Percentiles rank a stretch among this genome's conserved stretches.
phyloP scores from a whole-genome alignment of 257 asterid genomes.

The Solanum rostratum region DNA sequence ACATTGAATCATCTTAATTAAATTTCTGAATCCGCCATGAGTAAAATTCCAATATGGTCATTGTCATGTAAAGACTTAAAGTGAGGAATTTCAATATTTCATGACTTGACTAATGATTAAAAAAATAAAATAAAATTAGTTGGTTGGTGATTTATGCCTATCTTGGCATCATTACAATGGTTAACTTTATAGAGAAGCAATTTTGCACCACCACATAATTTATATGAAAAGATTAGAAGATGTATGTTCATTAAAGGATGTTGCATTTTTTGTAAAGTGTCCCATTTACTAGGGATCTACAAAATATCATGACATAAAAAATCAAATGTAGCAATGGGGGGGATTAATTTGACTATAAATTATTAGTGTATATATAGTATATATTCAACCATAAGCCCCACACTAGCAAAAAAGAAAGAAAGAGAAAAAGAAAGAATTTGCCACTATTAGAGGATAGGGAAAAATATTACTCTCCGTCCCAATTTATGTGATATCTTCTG shows the following conservation, averaged over 20 bases:
- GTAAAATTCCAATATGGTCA: constrained; percentile 1
- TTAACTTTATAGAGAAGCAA: constrained; percentile 4
- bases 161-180: neutral
- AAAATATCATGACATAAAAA: neutral
- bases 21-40: too few species aligned
- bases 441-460: neutral
- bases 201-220: neutral
- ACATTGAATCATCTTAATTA: too few species aligned
- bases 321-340: neutral
- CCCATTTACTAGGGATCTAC: neutral
- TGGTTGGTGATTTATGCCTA: constrained; percentile 13
- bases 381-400: neutral
- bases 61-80: constrained; percentile 4
- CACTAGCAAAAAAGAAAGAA: neutral
- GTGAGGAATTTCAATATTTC: neutral
- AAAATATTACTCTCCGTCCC: too few species aligned
- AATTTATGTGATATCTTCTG: too few species aligned
- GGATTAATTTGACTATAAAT: neutral
- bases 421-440: neutral
- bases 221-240: neutral
- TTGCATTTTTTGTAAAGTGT: neutral
- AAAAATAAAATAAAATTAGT: neutral
- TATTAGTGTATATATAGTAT: neutral
- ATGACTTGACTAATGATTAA: neutral
- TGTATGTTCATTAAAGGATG: neutral